Percentiles rank a stretch among this genome's conserved stretches.
These are phyloP conservation scores for Gaeumannomyces tritici DNA, from an alignment of 2,329 filamentous ascomycete genomes.

Conservation along the genomic window DNA sequence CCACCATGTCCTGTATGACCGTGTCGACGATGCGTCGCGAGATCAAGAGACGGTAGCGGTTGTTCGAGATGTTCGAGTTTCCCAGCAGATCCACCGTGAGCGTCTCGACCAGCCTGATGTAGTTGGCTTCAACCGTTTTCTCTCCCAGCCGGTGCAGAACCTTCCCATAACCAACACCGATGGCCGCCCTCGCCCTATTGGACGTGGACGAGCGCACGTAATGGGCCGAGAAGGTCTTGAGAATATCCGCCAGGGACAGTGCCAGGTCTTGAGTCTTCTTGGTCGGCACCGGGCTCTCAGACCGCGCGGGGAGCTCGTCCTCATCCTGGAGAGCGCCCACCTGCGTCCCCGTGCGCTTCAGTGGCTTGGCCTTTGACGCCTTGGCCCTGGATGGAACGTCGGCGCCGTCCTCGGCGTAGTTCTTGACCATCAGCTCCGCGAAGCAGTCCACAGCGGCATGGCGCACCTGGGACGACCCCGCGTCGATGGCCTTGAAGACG, in stretches of 20 bases:
- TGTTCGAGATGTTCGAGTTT: constrained; percentile 64
- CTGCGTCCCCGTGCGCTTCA: constrained; percentile 50
- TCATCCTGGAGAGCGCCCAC: constrained; percentile 58
- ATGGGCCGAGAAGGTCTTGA: constrained; percentile 69
- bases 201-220: constrained; percentile 72
- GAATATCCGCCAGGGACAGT: constrained; percentile 66
- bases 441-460: constrained; percentile 82
- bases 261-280: constrained; percentile 65
- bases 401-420: constrained; percentile 53
- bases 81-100: constrained; percentile 73
- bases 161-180: constrained; percentile 80
- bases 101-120: constrained; percentile 71
- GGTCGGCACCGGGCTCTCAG: constrained; percentile 62
- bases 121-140: constrained; percentile 73
- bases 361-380: constrained; percentile 52
- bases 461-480: constrained; percentile 61
- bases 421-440: constrained; percentile 73
- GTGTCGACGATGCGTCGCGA: constrained; percentile 77
- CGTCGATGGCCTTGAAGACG: constrained; percentile 82
- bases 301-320: constrained; percentile 56
- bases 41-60: constrained; percentile 79
- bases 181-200: constrained; percentile 70
- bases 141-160: constrained; percentile 72
- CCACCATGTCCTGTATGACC: constrained; percentile 75
- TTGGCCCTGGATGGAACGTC: constrained; percentile 47